Evolutionary conservation across 2,329 filamentous ascomycete genomes (phyloP), one percentile per base, ranked within the genome.

Genomic region (Curvularia sp.): DNA sequence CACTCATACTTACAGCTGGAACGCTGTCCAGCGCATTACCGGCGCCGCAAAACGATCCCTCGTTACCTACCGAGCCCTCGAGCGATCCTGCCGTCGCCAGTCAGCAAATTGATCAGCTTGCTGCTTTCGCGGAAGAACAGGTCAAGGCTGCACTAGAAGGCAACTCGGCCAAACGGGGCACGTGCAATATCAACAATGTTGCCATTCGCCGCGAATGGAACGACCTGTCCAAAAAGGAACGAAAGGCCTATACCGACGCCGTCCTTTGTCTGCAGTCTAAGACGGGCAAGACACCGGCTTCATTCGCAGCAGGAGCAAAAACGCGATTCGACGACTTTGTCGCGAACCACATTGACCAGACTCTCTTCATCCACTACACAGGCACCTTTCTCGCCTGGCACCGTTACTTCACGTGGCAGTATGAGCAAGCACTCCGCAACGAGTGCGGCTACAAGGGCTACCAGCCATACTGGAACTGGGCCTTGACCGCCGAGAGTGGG

Each of bases 381-480:
- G 74, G 74, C 46, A 66, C 65, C 10, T 68, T 67, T 50, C 55
- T 68, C 6, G 60, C 58, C 25, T 80, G 78, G 78, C 78, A 81
- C 59, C 70, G 79, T 13, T 76, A 79, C 66, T 79, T 76, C 56
- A 69, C 69, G 3, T 74, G 79, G 67, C 61, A 72, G 5, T 80
- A 78, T 60, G 79, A 81, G 59, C 65, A 76, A 42, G 77, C 78
- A 0, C 71, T 81, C 1, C 75, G 66, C 18, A 69, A 76, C 3
- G 78, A 80, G 50, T 81, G 79, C 53, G 78, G 77, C 43, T 81
- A 79, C 64, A 71, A 65, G 3, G 78, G 76, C 49, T 71, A 73
- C 48, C 74, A 77, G 43, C 79, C 79, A 1, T 85, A 84, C 74
- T 83, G 81, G 78, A 80, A 86, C 69, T 86, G 83, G 82, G 79